phyloP scores from a whole-genome alignment of 306 rosid species.

The Trichosanthes truncata region DNA sequence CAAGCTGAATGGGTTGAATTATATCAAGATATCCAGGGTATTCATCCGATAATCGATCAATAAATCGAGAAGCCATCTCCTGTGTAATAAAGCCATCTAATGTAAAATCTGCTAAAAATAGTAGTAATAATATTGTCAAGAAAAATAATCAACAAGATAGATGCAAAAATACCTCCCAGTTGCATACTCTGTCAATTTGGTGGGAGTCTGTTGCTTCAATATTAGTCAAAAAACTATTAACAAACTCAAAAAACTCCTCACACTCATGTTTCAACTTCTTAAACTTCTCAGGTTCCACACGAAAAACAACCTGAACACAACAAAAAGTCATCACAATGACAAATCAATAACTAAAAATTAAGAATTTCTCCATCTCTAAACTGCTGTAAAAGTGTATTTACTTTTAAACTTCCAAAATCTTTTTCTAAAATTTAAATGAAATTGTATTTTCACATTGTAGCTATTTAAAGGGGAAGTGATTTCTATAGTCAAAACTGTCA shows the following conservation, averaged over 20 bases:
- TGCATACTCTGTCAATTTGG: slow-evolving; percentile 33
- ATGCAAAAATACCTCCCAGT: slow-evolving; percentile 58
- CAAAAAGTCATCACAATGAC: slow-evolving; percentile 6
- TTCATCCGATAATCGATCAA: slow-evolving; percentile 44
- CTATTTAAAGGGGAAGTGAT: background rate
- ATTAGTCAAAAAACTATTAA: slow-evolving; percentile 26
- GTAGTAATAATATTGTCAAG: background rate
- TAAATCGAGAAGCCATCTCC: slow-evolving; percentile 60
- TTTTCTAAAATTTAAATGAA: background rate
- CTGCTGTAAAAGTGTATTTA: background rate
- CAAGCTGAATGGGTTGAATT: slow-evolving; percentile 84
- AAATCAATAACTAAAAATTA: background rate
- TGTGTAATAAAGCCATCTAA: slow-evolving; percentile 23
- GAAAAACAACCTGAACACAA: slow-evolving; percentile 52
- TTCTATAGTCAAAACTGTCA: background rate
- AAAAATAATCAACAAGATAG: background rate
- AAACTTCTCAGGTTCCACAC: slow-evolving; percentile 56
- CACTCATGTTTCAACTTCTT: slow-evolving; percentile 60
- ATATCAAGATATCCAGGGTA: slow-evolving; percentile 45
- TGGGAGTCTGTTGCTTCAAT: slow-evolving; percentile 31
- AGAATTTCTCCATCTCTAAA: background rate
- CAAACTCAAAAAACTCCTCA: slow-evolving; percentile 42
- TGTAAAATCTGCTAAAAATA: background rate
- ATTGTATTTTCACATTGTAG: background rate
- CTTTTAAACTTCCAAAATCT: background rate